These are phyloP conservation scores for Fraxinus sp. DNA, from an alignment of 305 asterid species.

Conservation along the genomic window DNA sequence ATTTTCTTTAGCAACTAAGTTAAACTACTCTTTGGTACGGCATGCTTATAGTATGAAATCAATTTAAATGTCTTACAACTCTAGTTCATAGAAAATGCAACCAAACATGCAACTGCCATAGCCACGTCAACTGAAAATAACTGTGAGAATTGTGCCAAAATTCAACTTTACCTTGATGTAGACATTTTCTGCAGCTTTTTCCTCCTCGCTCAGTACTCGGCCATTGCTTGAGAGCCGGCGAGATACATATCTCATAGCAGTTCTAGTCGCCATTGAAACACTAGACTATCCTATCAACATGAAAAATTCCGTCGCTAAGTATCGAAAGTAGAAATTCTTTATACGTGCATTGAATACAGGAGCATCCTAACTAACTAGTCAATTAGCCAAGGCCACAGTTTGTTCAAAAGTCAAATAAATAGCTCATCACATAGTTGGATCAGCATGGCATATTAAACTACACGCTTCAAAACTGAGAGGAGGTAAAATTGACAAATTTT, in stretches of 20 bases:
- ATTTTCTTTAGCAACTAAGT: not conserved
- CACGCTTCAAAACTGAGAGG: not conserved
- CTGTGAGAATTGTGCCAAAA: not conserved
- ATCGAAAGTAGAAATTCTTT: not conserved
- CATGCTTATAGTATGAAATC: not conserved
- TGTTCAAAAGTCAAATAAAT: not conserved
- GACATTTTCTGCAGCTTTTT: constrained; percentile 89
- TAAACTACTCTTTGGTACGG: not conserved
- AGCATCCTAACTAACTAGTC: not conserved
- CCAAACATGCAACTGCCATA: not conserved
- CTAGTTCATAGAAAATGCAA: not conserved
- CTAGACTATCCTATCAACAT: constrained; percentile 30
- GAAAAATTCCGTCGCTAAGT: constrained; percentile 3
- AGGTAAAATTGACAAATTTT: not conserved
- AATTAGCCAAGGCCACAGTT: not conserved
- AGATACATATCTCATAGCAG: constrained; percentile 51
- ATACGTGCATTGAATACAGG: not conserved
- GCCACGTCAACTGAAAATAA: not conserved
- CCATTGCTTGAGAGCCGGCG: constrained; percentile 63
- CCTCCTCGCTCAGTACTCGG: constrained; percentile 74
- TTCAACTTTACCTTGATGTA: constrained; percentile 63
- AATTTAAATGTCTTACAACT: not conserved
- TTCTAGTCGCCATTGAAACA: constrained; percentile 50
- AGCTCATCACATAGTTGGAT: not conserved
- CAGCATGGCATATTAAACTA: not conserved